Evolutionary conservation across 1,284 basidiomycete species (phyloP).

Genomic region (Cerrena zonata): DNA sequence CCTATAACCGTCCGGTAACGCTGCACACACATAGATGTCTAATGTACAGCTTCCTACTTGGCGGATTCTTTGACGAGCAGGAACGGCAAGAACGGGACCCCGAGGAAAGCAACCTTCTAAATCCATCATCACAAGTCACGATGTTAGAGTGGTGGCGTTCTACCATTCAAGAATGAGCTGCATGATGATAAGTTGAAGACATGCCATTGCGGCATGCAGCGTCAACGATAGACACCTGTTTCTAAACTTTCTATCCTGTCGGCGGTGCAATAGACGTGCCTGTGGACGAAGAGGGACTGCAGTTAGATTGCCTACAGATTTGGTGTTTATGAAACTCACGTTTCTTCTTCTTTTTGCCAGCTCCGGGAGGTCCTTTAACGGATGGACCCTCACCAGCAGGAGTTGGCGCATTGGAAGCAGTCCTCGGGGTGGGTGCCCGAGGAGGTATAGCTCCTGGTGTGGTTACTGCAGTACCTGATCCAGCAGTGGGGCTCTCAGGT

Average conservation of each 20-base stretch:
- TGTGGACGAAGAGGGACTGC: background rate
- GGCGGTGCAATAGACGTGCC: conserved; percentile 8
- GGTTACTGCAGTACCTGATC: conserved; percentile 35
- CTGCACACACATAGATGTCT: background rate
- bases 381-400: conserved; percentile 38
- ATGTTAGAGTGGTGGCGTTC: too few species aligned
- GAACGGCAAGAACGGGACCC: background rate
- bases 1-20: background rate
- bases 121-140: too few species aligned
- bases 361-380: conserved; percentile 41
- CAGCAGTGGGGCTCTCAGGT: conserved; percentile 37
- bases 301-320: conserved; percentile 3
- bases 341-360: conserved; percentile 69
- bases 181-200: background rate
- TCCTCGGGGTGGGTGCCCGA: conserved; percentile 39
- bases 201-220: background rate
- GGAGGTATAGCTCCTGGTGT: conserved; percentile 43
- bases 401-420: conserved; percentile 31
- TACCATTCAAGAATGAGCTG: background rate
- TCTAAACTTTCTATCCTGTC: background rate
- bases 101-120: background rate
- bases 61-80: background rate
- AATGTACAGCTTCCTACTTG: background rate
- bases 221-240: background rate
- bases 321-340: conserved; percentile 33